These are phyloP conservation scores for Paraconiothyrium sp. DNA, from an alignment of 2,329 filamentous ascomycete species.

Conservation along the genomic window DNA sequence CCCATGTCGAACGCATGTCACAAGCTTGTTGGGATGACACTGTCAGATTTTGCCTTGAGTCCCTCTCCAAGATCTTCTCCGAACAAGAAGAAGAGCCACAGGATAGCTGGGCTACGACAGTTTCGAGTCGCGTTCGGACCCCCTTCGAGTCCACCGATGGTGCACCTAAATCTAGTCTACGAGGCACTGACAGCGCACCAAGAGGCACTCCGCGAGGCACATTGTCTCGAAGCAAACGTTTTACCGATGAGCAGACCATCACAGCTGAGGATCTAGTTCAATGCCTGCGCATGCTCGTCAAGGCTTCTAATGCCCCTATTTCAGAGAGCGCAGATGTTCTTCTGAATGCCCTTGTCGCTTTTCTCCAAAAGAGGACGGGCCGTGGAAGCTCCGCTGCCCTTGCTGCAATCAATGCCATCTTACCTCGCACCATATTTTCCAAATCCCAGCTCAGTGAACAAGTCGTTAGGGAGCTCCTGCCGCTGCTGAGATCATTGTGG, in stretches of 20 bases:
- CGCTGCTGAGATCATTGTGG: slow-evolving; percentile 81
- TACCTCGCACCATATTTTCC: slow-evolving; percentile 74
- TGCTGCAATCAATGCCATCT: slow-evolving; percentile 75
- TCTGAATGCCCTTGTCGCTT: slow-evolving; percentile 65
- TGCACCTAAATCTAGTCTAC: slow-evolving; percentile 37
- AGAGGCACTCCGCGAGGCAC: slow-evolving; percentile 37
- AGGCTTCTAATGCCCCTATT: slow-evolving; percentile 74
- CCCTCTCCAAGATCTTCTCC: slow-evolving; percentile 57
- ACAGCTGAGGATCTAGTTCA: slow-evolving; percentile 59
- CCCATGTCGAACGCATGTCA: slow-evolving; percentile 83
- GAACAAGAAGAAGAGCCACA: slow-evolving; percentile 35
- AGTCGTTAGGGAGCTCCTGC: slow-evolving; percentile 70
- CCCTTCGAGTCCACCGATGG: slow-evolving; percentile 41
- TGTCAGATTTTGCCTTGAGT: slow-evolving; percentile 74
- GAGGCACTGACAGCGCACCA: slow-evolving; percentile 34
- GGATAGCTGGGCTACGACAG: slow-evolving; percentile 41
- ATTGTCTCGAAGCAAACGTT: slow-evolving; percentile 28
- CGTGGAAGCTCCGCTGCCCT: slow-evolving; percentile 78
- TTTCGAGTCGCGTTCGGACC: slow-evolving; percentile 43
- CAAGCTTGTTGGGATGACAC: slow-evolving; percentile 73
- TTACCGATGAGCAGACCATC: slow-evolving; percentile 34
- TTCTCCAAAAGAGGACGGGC: slow-evolving; percentile 70
- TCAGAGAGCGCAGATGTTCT: slow-evolving; percentile 65
- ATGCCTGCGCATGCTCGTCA: slow-evolving; percentile 71
- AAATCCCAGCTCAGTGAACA: slow-evolving; percentile 69